Conservation (phyloP, 176 grass and related monocot species). For the Phoenix roebelenii region DNA sequence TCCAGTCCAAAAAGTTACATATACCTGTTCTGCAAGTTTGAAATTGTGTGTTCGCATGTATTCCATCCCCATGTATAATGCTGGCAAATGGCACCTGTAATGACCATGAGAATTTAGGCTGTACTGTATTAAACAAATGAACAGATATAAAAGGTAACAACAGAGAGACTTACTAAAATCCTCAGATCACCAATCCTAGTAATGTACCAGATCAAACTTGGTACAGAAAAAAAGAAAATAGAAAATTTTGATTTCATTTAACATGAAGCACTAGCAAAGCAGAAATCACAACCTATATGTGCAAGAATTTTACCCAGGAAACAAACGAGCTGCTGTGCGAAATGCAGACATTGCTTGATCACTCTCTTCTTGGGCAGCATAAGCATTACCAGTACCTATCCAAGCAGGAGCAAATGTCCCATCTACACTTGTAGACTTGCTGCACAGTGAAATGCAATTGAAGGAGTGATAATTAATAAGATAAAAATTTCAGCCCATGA, state of each 20-base stretch:
- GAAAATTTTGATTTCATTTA: no score
- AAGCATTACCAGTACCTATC: slow-evolving; percentile 88
- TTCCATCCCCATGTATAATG: slow-evolving; percentile 97
- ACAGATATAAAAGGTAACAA: no score
- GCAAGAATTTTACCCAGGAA: slow-evolving; percentile 61
- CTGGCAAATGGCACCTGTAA: slow-evolving; percentile 89
- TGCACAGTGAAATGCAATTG: slow-evolving; percentile 29
- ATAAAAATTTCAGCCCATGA: neutral
- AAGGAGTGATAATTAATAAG: no score
- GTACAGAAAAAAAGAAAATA: no score
- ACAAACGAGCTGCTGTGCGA: slow-evolving; percentile 80
- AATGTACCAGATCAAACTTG: no score
- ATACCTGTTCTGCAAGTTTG: slow-evolving; percentile 95
- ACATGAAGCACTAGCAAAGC: no score
- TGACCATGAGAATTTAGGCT: neutral
- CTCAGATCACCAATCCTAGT: no score
- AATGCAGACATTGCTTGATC: slow-evolving; percentile 96
- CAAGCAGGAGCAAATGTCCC: slow-evolving; percentile 91
- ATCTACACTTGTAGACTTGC: slow-evolving; percentile 84
- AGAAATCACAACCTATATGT: no score
- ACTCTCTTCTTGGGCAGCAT: slow-evolving; percentile 83
- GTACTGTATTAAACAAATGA: no score
- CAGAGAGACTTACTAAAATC: no score
- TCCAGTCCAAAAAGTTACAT: no score
- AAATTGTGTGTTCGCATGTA: slow-evolving; percentile 82